These are phyloP conservation scores for Clitoria ternatea DNA, from an alignment of 306 rosid species.

Conservation along the genomic window DNA sequence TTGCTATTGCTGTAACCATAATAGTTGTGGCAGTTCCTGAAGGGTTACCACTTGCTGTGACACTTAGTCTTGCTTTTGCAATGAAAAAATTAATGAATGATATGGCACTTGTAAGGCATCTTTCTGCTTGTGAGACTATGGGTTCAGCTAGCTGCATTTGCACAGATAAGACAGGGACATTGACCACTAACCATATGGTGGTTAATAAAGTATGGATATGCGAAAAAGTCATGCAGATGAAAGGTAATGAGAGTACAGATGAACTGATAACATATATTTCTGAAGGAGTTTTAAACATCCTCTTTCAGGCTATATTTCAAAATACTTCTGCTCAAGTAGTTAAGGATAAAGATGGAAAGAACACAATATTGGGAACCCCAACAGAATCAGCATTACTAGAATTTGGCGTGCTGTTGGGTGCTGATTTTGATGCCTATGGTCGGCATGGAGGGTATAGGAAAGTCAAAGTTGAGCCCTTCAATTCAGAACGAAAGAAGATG, in stretches of 20 bases:
- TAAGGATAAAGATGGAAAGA: constrained; percentile 58
- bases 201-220: constrained; percentile 68
- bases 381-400: constrained; percentile 86
- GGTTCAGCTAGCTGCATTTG: constrained; percentile 95
- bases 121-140: constrained; percentile 98
- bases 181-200: constrained; percentile 90
- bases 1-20: constrained; percentile 89
- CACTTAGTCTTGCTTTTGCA: constrained; percentile 98
- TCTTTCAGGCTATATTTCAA: constrained; percentile 74
- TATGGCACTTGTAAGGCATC: constrained; percentile 91
- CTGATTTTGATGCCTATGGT: constrained; percentile 49
- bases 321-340: constrained; percentile 78
- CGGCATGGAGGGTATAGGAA: constrained; percentile 46
- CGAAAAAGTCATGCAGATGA: constrained; percentile 43
- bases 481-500: constrained; percentile 91
- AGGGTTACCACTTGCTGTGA: constrained; percentile 96
- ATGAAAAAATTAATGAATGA: constrained; percentile 88
- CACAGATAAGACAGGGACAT: constrained; percentile 95
- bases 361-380: constrained; percentile 73
- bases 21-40: constrained; percentile 97
- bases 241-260: constrained; percentile 42
- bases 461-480: constrained; percentile 82
- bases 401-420: constrained; percentile 76
- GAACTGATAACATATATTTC: constrained; percentile 47
- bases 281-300: constrained; percentile 45